Conservation (phyloP, 352 stramenopile genomes). For the Globisporangium apiculatum region DNA sequence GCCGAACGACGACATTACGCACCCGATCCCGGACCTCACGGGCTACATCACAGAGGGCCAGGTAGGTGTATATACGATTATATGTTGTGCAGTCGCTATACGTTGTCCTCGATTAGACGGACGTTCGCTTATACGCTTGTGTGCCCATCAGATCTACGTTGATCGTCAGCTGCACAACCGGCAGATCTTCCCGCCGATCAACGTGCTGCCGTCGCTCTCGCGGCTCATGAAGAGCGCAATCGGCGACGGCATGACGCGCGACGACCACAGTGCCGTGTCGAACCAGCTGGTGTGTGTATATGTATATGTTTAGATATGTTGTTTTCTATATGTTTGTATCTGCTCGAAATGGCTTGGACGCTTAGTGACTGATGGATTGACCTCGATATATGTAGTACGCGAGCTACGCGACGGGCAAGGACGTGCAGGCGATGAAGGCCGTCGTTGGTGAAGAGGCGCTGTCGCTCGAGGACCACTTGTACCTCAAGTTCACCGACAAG, state of each 20-base stretch:
- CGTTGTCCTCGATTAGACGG: background rate
- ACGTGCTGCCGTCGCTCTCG: constrained; percentile 97
- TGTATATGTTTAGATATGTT: too few relatives aligned
- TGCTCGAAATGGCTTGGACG: background rate
- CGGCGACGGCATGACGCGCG: constrained; percentile 98
- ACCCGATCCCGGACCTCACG: constrained; percentile 99
- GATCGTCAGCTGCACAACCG: constrained; percentile 97
- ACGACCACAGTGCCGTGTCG: constrained; percentile 97
- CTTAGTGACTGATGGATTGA: background rate
- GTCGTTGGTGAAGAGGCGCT: constrained; percentile 99
- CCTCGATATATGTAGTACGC: constrained; percentile 42
- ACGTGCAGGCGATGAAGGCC: constrained; percentile 99
- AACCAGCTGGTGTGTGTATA: constrained; percentile 93
- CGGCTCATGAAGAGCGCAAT: constrained; percentile 99
- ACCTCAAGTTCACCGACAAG: constrained; percentile 99
- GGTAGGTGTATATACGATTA: constrained; percentile 22
- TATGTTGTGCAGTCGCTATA: background rate
- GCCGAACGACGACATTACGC: constrained; percentile 99
- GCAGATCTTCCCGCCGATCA: constrained; percentile 99
- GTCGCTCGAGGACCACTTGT: constrained; percentile 98
- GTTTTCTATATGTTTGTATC: background rate
- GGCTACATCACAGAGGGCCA: constrained; percentile 99
- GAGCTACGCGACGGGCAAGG: constrained; percentile 90
- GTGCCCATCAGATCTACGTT: constrained; percentile 90
- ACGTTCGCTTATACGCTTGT: constrained; percentile 2